Evolutionary conservation across 768 basidiomycete species (phyloP), one percentile per base, ranked within the genome.

Genomic region (Chalciporus pseudorubinellus): DNA sequence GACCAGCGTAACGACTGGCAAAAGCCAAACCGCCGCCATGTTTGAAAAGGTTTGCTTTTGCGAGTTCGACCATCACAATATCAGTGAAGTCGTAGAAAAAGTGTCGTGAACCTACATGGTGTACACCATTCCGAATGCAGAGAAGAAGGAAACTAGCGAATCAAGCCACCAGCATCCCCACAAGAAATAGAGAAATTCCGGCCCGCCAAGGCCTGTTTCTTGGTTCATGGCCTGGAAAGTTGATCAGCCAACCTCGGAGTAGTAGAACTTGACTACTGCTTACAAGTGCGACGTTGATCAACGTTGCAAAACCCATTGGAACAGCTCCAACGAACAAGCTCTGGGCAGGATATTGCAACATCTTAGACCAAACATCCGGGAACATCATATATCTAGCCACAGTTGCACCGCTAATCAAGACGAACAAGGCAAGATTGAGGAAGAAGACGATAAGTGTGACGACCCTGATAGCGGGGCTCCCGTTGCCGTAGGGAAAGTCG

Each of bases 151-250:
- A 19, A 75, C 51, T 0, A 63, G 43, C 1, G 69, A 69, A 55
- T 77, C 76, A 20, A 78, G 36, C 79, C 78, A 82, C 80, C 80
- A 82, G 40, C 77, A 67, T 18, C 65, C 78, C 72, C 79, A 77
- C 24, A 78, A 51, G 28, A 70, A 63, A 48, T 69, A 75, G 28
- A 78, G 65, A 34, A 78, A 70, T 10, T 52, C 46, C 1, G n/a
- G 53, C 9, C 72, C 70, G 3, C 74, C 77, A 31, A 72, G 59
- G 18, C 68, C 69, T 43, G 61, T 64, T 48, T 71, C 64, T 57
- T 71, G 66, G 50, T 76, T 63, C 26, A 70, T 61, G 39, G 66
- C 59, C 59, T 70, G 43, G 16, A 38, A 12, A 28, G 31, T 39
- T 50, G 18, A 51, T 31, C 29, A 31, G 29, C 10, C 11, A 38